Percentiles rank a stretch among this genome's conserved stretches.
Conservation (phyloP, 768 basidiomycete genomes). For the Imleria badia region DNA sequence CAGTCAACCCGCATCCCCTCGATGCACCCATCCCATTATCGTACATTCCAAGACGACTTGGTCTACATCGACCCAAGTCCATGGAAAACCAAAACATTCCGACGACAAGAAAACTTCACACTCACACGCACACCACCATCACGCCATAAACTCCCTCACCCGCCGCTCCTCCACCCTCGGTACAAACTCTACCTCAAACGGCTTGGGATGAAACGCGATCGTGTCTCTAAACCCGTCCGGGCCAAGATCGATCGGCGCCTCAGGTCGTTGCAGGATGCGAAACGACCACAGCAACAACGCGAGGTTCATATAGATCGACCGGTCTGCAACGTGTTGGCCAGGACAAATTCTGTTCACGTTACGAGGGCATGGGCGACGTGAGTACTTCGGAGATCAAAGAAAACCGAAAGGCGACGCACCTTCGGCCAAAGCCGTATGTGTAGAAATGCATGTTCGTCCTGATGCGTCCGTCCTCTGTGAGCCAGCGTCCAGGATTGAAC, state of each 20-base stretch:
- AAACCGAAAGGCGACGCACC: neutral
- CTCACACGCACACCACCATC: too few species aligned
- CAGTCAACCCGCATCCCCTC: too few species aligned
- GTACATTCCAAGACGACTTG: too few species aligned
- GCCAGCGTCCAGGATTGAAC: slow-evolving; percentile 11
- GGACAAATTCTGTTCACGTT: slow-evolving; percentile 48
- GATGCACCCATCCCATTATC: too few species aligned
- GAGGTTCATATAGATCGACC: slow-evolving; percentile 59
- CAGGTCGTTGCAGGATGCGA: slow-evolving; percentile 45
- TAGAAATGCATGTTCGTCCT: slow-evolving; percentile 2
- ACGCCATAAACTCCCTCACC: slow-evolving; percentile 16
- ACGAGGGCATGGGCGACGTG: neutral
- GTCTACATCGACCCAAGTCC: too few species aligned
- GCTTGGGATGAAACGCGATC: slow-evolving; percentile 54
- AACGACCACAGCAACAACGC: slow-evolving; percentile 65
- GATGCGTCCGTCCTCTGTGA: neutral
- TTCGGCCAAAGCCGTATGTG: neutral
- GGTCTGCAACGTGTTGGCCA: slow-evolving; percentile 46
- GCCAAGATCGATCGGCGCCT: slow-evolving; percentile 52
- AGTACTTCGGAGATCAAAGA: neutral
- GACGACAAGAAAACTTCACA: too few species aligned
- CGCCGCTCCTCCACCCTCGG: slow-evolving; percentile 35
- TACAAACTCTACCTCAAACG: slow-evolving; percentile 56
- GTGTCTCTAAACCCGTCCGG: slow-evolving; percentile 49
- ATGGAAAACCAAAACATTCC: too few species aligned